A percentile compares a stretch with the other conserved stretches of the same genome.
Evolutionary conservation across 1,284 basidiomycete genomes (phyloP).

Genomic region (Peniophora sp.): DNA sequence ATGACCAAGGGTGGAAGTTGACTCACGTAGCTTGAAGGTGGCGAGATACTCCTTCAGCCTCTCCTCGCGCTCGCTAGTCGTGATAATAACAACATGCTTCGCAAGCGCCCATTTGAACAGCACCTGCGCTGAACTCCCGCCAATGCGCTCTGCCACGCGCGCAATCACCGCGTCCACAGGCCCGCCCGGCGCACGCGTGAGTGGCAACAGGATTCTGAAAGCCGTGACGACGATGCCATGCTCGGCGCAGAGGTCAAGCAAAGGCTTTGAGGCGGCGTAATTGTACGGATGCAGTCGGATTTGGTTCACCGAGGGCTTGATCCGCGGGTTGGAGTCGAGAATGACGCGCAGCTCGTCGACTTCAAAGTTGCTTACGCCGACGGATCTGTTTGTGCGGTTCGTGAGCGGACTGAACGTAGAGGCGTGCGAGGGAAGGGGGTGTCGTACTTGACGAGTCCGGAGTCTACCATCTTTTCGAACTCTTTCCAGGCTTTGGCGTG

Average conservation of each 20-base stretch:
- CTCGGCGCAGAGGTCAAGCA: slow-evolving; percentile 50
- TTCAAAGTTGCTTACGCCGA: slow-evolving; percentile 71
- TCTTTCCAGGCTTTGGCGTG: slow-evolving; percentile 53
- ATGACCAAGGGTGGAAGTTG: neutral
- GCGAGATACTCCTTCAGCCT: slow-evolving; percentile 61
- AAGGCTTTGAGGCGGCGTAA: slow-evolving; percentile 41
- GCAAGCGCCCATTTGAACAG: slow-evolving; percentile 57
- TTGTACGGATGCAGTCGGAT: slow-evolving; percentile 67
- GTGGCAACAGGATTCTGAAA: slow-evolving; percentile 60
- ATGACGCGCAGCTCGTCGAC: slow-evolving; percentile 46
- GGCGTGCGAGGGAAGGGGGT: neutral
- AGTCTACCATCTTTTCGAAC: slow-evolving; percentile 49
- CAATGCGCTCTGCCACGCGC: slow-evolving; percentile 46
- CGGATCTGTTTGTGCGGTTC: slow-evolving; percentile 40
- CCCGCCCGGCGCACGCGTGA: slow-evolving; percentile 54
- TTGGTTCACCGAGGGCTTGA: slow-evolving; percentile 68
- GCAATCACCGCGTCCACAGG: slow-evolving; percentile 58
- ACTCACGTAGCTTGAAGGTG: slow-evolving; percentile 44
- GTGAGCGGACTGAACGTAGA: too few relatives aligned
- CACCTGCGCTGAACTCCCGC: slow-evolving; percentile 56
- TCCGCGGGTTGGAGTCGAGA: slow-evolving; percentile 36
- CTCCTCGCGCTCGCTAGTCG: slow-evolving; percentile 60
- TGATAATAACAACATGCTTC: slow-evolving; percentile 58
- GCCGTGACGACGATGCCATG: slow-evolving; percentile 62
- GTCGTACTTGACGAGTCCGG: slow-evolving; percentile 45